Base-by-base conservation (phyloP, 148 eudicot genomes). In the Fagopyrum esculentum region DNA sequence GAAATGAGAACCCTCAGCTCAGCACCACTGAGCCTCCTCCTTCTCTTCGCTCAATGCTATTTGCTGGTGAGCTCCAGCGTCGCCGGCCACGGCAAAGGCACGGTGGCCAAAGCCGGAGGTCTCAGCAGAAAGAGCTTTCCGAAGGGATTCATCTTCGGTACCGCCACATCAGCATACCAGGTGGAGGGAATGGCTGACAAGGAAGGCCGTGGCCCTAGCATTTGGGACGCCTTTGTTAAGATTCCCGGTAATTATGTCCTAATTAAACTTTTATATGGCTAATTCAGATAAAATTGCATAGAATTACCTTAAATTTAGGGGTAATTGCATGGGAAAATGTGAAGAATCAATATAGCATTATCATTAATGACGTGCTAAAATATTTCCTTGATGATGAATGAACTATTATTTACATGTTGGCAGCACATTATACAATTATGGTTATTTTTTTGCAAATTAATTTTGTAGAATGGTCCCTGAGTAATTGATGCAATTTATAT, bases 111-210 rank as follows among this genome's bases (percentile, higher is more conserved):
- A 0, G 10, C 63, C 63, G 19, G 10, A 61, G 68, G 22, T 4
- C 80, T 92, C 16, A 82, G 87, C 72, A 72, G 97, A 60, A 71
- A 73, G 56, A 87, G 83, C 70, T 92, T 92, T 73, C 91, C 93
- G 0, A 73, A 84, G 77, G 87, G 83, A 0, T 92, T 92, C 63
- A 80, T 87, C 15, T 87, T 90, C 50, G 95, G 95, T 26, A 87
- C 93, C 16, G 97, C 97, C 2, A 86, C 97, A 3, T 92, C 97
- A 0, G 97, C 97, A 64, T 92, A 90, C 75, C 96, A 93, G 80
- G 98, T 93, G 9, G 98, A 93, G 74, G 98, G 98, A 52, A 85
- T 85, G 89, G 93, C 96, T 78, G 2, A 71, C 74, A 76, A 85
- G 61, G 98, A 85, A 26, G 96, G 96, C 45, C 89, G 98, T 6